Evolutionary conservation across 2,329 filamentous ascomycete genomes (phyloP).

Genomic region (Ophioceras dolichostomum): DNA sequence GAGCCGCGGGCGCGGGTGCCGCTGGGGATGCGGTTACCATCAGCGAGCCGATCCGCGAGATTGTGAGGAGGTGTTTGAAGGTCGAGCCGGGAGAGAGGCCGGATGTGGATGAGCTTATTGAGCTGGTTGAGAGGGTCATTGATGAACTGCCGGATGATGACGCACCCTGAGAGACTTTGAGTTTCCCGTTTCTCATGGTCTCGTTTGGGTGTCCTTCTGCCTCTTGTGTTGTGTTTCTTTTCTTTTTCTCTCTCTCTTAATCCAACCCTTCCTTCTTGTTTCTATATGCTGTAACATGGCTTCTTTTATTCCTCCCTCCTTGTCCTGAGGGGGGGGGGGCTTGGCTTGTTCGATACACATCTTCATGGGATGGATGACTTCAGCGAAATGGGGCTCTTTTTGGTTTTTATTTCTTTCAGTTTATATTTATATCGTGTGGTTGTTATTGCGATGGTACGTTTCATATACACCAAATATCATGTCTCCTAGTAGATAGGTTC

Average conservation of each 20-base stretch:
- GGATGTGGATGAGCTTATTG: constrained; percentile 73
- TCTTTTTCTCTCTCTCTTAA: no score
- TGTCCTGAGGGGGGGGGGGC: no score
- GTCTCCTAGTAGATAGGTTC: no score
- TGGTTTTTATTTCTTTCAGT: background rate
- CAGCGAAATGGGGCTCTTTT: background rate
- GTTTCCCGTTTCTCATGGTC: background rate
- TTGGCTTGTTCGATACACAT: no score
- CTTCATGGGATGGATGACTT: no score
- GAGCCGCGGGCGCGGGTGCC: constrained; percentile 22
- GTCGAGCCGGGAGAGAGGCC: constrained; percentile 84
- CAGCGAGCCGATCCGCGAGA: constrained; percentile 71
- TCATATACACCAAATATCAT: no score
- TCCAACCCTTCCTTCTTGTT: no score
- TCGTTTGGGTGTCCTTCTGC: background rate
- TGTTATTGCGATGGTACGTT: no score
- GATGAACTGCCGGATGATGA: constrained; percentile 50
- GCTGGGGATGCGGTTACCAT: constrained; percentile 43
- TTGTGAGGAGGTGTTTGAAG: constrained; percentile 74
- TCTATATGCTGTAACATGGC: no score
- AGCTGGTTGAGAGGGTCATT: constrained; percentile 64
- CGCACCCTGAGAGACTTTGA: no score
- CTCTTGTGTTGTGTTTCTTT: background rate
- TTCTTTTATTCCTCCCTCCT: no score
- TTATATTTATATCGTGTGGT: no score